Percentiles rank a stretch among this genome's conserved stretches.
Evolutionary conservation across 2,329 filamentous ascomycete genomes (phyloP).

Genomic region (Cercospora sp.): DNA sequence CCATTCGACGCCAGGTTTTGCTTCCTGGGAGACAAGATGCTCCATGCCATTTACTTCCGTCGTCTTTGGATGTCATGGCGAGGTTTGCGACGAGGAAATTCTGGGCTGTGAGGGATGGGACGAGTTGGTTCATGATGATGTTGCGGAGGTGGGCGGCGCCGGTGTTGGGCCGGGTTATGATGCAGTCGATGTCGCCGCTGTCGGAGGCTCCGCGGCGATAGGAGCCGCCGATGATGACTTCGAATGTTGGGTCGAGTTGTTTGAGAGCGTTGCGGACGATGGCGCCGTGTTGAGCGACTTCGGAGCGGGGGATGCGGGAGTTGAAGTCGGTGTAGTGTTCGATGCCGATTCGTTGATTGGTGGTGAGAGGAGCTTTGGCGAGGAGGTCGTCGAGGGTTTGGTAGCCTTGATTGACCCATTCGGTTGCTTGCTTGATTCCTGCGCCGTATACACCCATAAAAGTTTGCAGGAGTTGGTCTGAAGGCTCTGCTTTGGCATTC

Average conservation of each 20-base stretch:
- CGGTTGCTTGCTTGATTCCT: conserved; percentile 67
- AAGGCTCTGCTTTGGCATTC: conserved; percentile 65
- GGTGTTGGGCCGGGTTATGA: conserved; percentile 71
- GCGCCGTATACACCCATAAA: conserved; percentile 82
- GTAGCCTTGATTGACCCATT: conserved; percentile 75
- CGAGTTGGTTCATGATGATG: conserved; percentile 63
- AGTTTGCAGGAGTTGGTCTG: conserved; percentile 63
- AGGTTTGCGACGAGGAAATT: conserved; percentile 72
- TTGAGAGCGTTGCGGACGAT: conserved; percentile 63
- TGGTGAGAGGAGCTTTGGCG: conserved; percentile 62
- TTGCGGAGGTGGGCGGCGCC: conserved; percentile 59
- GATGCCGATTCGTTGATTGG: conserved; percentile 73
- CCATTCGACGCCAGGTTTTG: conserved; percentile 74
- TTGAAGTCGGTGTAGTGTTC: conserved; percentile 79
- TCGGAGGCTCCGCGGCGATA: conserved; percentile 75
- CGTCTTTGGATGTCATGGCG: conserved; percentile 53
- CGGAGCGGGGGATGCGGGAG: conserved; percentile 71
- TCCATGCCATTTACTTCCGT: conserved; percentile 84
- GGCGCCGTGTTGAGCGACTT: conserved; percentile 69
- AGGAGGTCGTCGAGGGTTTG: conserved; percentile 72
- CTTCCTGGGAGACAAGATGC: conserved; percentile 69
- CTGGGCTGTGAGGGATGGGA: conserved; percentile 59
- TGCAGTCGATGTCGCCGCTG: conserved; percentile 81
- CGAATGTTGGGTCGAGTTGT: conserved; percentile 62
- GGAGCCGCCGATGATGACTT: conserved; percentile 77